Conservation (phyloP, 495 filamentous ascomycete species). For the Podospora comata region DNA sequence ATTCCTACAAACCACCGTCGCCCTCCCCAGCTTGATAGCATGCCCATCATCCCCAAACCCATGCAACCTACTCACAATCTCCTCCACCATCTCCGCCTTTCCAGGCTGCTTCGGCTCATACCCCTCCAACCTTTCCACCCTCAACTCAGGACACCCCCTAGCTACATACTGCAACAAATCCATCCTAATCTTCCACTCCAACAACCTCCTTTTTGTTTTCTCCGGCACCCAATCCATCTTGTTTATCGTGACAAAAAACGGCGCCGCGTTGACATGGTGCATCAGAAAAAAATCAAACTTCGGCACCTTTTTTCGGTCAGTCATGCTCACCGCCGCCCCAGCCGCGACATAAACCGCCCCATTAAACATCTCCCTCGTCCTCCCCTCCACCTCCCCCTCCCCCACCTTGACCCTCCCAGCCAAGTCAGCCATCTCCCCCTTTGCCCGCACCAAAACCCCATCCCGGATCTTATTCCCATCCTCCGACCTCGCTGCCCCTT, state of each 20-base stretch:
- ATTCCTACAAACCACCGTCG: slow-evolving; percentile 49
- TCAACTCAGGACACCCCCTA: slow-evolving; percentile 52
- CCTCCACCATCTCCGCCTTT: slow-evolving; percentile 8
- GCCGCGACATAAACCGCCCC: slow-evolving; percentile 60
- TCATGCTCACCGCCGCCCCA: slow-evolving; percentile 50
- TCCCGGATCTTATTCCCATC: slow-evolving; percentile 65
- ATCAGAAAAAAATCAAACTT: slow-evolving; percentile 85
- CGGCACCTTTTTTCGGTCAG: slow-evolving; percentile 57
- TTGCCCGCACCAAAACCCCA: slow-evolving; percentile 60
- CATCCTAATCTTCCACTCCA: slow-evolving; percentile 73
- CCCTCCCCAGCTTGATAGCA: slow-evolving; percentile 66
- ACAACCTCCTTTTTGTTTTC: slow-evolving; percentile 56
- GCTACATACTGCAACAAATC: slow-evolving; percentile 68
- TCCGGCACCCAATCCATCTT: slow-evolving; percentile 39
- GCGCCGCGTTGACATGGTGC: slow-evolving; percentile 44
- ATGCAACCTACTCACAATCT: slow-evolving; percentile 55
- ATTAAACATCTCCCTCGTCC: slow-evolving; percentile 75
- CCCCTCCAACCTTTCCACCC: slow-evolving; percentile 50
- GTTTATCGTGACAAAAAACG: slow-evolving; percentile 42
- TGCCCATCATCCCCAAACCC: slow-evolving; percentile 73
- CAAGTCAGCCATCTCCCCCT: slow-evolving; percentile 58
- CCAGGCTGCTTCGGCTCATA: slow-evolving; percentile 46
- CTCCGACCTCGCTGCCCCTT: slow-evolving; percentile 47
- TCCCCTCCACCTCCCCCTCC: slow-evolving; percentile 61
- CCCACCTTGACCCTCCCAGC: slow-evolving; percentile 58